Conservation (phyloP, 352 stramenopile genomes). For the Phytophthora hybrid region DNA sequence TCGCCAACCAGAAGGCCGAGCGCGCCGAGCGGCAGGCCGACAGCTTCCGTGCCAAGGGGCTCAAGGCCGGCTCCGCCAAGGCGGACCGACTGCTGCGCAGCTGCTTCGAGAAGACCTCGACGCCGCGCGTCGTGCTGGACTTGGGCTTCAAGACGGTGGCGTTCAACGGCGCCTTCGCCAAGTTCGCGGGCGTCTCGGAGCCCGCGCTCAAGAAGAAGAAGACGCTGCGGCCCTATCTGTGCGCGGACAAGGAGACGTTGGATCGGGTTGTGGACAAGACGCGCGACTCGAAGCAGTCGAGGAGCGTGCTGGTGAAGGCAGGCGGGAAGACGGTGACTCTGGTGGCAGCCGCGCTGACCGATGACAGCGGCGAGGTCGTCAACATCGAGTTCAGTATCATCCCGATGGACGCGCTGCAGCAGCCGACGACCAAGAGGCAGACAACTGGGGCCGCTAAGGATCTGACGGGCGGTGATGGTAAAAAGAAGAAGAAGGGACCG, state of each 20-base stretch:
- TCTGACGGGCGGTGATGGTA: constrained; percentile 22
- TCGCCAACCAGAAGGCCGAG: constrained; percentile 62
- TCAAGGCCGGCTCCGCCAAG: constrained; percentile 24
- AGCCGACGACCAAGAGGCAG: constrained; percentile 9
- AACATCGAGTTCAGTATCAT: constrained; percentile 71
- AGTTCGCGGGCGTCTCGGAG: constrained; percentile 49
- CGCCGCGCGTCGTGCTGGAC: constrained; percentile 58
- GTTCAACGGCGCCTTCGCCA: constrained; percentile 62
- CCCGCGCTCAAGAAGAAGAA: constrained; percentile 63
- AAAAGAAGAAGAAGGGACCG: constrained; percentile 22
- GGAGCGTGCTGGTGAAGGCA: constrained; percentile 39
- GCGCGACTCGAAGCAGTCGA: constrained; percentile 43
- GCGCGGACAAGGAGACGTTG: constrained; percentile 49
- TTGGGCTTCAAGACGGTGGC: constrained; percentile 56
- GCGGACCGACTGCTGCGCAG: background rate
- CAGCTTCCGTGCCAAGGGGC: constrained; percentile 41
- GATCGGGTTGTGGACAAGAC: constrained; percentile 50
- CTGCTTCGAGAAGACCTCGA: constrained; percentile 62
- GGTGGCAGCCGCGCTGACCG: constrained; percentile 51
- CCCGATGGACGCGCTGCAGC: constrained; percentile 31
- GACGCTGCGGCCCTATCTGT: constrained; percentile 52
- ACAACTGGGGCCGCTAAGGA: constrained; percentile 15
- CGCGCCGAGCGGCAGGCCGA: constrained; percentile 62
- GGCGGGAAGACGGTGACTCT: constrained; percentile 39
- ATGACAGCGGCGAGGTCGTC: constrained; percentile 50